A percentile compares a stretch with the other conserved stretches of the same genome.
Conservation (phyloP, 2,329 filamentous ascomycete species). For the Huntiella decipiens region DNA sequence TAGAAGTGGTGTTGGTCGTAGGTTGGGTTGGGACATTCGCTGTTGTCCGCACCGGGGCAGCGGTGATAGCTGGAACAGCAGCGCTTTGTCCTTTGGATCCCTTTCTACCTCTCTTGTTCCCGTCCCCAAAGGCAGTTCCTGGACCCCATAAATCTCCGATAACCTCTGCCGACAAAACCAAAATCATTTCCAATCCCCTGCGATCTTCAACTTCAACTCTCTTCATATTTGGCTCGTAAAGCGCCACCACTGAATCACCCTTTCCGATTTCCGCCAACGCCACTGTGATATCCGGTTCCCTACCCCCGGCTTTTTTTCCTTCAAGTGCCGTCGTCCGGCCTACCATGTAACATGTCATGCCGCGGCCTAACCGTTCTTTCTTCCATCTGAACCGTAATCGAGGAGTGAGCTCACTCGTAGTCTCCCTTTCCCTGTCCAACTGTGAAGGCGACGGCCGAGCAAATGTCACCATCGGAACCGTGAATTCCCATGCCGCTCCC, state of each 20-base stretch:
- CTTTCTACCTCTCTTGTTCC: slow-evolving; percentile 25
- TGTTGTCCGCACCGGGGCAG: slow-evolving; percentile 12
- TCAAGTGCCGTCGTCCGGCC: slow-evolving; percentile 45
- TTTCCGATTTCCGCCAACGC: slow-evolving; percentile 61
- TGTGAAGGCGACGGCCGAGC: slow-evolving; percentile 57
- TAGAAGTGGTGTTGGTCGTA: background rate
- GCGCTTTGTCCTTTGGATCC: slow-evolving; percentile 14
- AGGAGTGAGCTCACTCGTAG: slow-evolving; percentile 34
- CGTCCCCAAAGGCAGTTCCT: slow-evolving; percentile 38
- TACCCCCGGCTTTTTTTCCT: slow-evolving; percentile 54
- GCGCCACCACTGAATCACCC: slow-evolving; percentile 46
- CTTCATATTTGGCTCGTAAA: slow-evolving; percentile 85
- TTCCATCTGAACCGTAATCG: slow-evolving; percentile 78
- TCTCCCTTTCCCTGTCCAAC: slow-evolving; percentile 46
- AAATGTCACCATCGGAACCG: slow-evolving; percentile 75
- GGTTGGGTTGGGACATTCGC: slow-evolving; percentile 11
- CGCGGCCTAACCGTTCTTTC: slow-evolving; percentile 48
- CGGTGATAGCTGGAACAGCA: slow-evolving; percentile 24
- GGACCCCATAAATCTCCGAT: slow-evolving; percentile 55
- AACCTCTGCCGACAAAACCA: slow-evolving; percentile 44
- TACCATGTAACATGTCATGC: slow-evolving; percentile 73
- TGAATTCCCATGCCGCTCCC: slow-evolving; percentile 73
- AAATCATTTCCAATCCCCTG: slow-evolving; percentile 74
- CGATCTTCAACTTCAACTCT: slow-evolving; percentile 84
- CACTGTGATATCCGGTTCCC: slow-evolving; percentile 90